These are phyloP conservation scores for Blastomyces emzantsi DNA, from an alignment of 2,329 filamentous ascomycete genomes.

Conservation along the genomic window DNA sequence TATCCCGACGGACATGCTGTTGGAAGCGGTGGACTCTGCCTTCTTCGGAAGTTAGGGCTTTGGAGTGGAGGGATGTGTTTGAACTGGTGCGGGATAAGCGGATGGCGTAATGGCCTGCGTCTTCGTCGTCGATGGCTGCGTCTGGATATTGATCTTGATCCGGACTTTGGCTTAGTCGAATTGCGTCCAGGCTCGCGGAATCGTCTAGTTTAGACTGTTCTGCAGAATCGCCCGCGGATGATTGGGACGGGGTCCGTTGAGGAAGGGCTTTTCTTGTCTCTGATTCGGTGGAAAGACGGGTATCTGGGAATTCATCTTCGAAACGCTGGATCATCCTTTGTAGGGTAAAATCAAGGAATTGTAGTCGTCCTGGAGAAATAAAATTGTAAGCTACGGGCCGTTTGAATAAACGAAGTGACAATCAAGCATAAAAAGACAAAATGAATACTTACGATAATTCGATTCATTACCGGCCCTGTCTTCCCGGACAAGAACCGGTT, in stretches of 20 bases:
- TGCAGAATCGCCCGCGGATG: constrained; percentile 24
- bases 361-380: constrained; percentile 52
- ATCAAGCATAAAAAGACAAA: background rate
- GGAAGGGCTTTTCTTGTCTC: constrained; percentile 19
- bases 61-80: constrained; percentile 58
- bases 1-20: constrained; percentile 55
- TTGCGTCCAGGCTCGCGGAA: background rate
- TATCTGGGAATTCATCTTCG: constrained; percentile 93
- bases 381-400: constrained; percentile 21
- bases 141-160: constrained; percentile 35
- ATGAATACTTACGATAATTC: constrained; percentile 60
- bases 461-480: constrained; percentile 60
- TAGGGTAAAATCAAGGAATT: constrained; percentile 82
- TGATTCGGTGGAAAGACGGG: constrained; percentile 43
- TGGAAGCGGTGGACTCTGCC: constrained; percentile 60
- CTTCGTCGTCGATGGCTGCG: constrained; percentile 33
- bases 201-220: constrained; percentile 27
- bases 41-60: constrained; percentile 58
- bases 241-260: constrained; percentile 26
- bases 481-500: constrained; percentile 73
- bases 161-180: constrained; percentile 23
- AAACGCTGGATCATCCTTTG: constrained; percentile 90
- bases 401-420: background rate
- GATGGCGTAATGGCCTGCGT: constrained; percentile 35
- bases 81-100: constrained; percentile 52